Percentiles rank a stretch among this genome's conserved stretches.
phyloP scores from a whole-genome alignment of 169 alveolate genomes.

The Plasmodium relictum region DNA sequence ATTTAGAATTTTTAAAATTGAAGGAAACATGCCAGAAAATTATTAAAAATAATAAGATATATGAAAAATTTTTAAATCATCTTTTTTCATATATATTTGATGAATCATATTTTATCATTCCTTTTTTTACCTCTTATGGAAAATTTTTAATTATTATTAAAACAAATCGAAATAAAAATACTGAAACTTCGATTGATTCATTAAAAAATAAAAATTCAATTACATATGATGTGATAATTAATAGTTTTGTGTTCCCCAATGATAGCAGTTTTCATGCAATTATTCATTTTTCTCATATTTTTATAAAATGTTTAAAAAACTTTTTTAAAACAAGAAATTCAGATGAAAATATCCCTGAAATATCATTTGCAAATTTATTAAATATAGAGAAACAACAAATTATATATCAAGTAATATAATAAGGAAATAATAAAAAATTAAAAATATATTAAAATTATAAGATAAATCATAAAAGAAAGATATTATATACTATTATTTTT shows the following conservation, averaged over 20 bases:
- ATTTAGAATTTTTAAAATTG: conserved; percentile 64
- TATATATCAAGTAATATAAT: conserved; percentile 21
- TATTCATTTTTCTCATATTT: conserved; percentile 64
- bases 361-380: conserved; percentile 17
- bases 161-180: conserved; percentile 14
- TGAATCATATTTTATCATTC: conserved; percentile 60
- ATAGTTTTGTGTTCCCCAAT: conserved; percentile 72
- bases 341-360: conserved; percentile 64
- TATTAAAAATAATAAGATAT: conserved; percentile 49
- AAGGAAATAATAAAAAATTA: not conserved
- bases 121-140: conserved; percentile 76
- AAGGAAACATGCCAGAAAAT: conserved; percentile 70
- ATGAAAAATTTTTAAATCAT: conserved; percentile 43
- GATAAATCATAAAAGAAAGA: not conserved
- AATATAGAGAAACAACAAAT: conserved; percentile 45
- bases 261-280: conserved; percentile 73
- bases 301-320: conserved; percentile 35
- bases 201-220: conserved; percentile 33
- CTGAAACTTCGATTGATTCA: not conserved
- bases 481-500: not conserved
- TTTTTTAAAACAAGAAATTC: conserved; percentile 58
- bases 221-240: conserved; percentile 63
- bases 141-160: conserved; percentile 66
- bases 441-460: too few species aligned
- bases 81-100: conserved; percentile 46